phyloP scores from a whole-genome alignment of 768 basidiomycete genomes.

The Rhizopogon salebrosus region DNA sequence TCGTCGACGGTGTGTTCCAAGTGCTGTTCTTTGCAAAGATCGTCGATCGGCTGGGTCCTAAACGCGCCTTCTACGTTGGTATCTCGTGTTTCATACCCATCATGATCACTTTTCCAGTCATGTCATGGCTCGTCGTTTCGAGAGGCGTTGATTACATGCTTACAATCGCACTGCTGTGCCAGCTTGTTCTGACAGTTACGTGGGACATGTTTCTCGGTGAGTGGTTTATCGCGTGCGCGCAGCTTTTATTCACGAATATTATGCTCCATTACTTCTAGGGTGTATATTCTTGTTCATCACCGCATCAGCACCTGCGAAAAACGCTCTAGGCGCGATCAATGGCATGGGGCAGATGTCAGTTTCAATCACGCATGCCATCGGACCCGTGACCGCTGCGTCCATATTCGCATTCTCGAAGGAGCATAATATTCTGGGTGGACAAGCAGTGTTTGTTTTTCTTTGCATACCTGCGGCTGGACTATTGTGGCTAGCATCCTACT shows the following conservation, averaged over 20 bases:
- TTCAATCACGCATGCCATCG: slow-evolving; percentile 44
- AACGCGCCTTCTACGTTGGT: slow-evolving; percentile 15
- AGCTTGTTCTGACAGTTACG: slow-evolving; percentile 42
- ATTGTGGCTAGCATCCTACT: slow-evolving; percentile 25
- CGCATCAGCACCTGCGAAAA: slow-evolving; percentile 21
- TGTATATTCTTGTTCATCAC: slow-evolving; percentile 29
- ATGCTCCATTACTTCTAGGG: slow-evolving; percentile 8
- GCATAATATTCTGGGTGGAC: slow-evolving; percentile 38
- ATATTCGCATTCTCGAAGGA: slow-evolving; percentile 51
- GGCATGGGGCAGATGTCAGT: slow-evolving; percentile 51
- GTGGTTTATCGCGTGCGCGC: slow-evolving; percentile 15
- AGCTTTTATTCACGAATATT: not conserved
- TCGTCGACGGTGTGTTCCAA: slow-evolving; percentile 20
- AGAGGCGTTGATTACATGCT: slow-evolving; percentile 30
- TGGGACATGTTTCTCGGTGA: slow-evolving; percentile 54
- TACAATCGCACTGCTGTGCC: slow-evolving; percentile 42
- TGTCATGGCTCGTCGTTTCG: slow-evolving; percentile 11
- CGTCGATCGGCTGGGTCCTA: slow-evolving; percentile 17
- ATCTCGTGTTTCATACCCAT: slow-evolving; percentile 14
- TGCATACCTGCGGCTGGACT: slow-evolving; percentile 7
- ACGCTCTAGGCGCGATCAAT: slow-evolving; percentile 46
- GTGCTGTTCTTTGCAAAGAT: slow-evolving; percentile 19
- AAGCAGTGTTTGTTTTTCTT: slow-evolving; percentile 41
- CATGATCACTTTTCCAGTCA: slow-evolving; percentile 19
- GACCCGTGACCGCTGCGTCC: slow-evolving; percentile 50